phyloP scores from a whole-genome alignment of 1,139 yeast species.

The Geotrichum reessii region DNA sequence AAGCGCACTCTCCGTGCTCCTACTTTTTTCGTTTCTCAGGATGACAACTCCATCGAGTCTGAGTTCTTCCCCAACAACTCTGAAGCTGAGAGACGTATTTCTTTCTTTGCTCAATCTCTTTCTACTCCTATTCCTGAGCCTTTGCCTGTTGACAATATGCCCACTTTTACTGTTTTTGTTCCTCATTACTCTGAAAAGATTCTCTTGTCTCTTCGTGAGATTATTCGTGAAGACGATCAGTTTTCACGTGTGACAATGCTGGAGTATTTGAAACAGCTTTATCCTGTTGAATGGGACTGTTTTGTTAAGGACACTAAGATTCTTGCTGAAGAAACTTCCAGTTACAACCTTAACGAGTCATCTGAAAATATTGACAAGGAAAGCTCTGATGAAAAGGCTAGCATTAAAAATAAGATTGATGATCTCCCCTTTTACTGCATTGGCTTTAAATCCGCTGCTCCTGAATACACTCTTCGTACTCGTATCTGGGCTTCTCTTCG shows the following conservation, averaged over 20 bases:
- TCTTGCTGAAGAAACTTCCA: constrained; percentile 75
- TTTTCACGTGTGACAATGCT: constrained; percentile 92
- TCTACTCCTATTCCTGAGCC: constrained; percentile 99
- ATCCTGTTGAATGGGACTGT: constrained; percentile 99
- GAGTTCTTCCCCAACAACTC: constrained; percentile 95
- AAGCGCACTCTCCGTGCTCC: constrained; percentile 98
- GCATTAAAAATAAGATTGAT: constrained; percentile 82
- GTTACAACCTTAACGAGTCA: constrained; percentile 25
- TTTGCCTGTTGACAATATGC: constrained; percentile 98
- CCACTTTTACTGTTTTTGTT: constrained; percentile 93
- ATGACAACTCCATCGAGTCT: constrained; percentile 88
- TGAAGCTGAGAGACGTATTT: constrained; percentile 98
- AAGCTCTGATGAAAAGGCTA: constrained; percentile 47
- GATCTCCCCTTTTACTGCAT: constrained; percentile 97
- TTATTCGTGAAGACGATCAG: constrained; percentile 97
- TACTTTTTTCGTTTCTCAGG: constrained; percentile 95
- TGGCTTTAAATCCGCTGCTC: constrained; percentile 99
- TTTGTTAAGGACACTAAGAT: constrained; percentile 97
- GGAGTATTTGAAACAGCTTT: constrained; percentile 94
- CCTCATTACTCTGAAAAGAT: constrained; percentile 98
- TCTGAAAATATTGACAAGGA: constrained; percentile 49
- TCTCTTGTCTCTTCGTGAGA: constrained; percentile 87
- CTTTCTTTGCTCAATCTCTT: constrained; percentile 96
- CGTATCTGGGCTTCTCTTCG: constrained; percentile 99
- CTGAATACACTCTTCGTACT: constrained; percentile 95